A percentile compares a stretch with the other conserved stretches of the same genome.
Evolutionary conservation across 2,329 filamentous ascomycete species (phyloP).

Genomic region (Akanthomyces muscarius): DNA sequence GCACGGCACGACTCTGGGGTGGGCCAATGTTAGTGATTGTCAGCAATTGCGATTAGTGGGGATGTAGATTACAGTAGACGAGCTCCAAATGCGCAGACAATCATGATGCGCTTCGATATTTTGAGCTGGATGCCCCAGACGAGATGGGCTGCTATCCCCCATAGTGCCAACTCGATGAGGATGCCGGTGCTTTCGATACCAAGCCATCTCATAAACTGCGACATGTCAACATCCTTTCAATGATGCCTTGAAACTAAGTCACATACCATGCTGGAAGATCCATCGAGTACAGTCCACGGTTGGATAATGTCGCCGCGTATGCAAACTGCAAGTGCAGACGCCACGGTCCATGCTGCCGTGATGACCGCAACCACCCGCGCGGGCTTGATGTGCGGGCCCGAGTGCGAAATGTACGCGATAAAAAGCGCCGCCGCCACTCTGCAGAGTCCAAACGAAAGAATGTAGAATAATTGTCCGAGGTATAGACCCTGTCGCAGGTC

Average conservation of each 20-base stretch:
- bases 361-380: background rate
- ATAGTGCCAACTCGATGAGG: constrained; percentile 3
- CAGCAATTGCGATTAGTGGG: rapidly evolving
- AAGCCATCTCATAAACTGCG: constrained; percentile 2
- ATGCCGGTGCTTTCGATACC: background rate
- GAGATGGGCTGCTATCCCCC: constrained; percentile 1
- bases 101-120: background rate
- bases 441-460: constrained; percentile 6
- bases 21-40: background rate
- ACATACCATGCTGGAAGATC: background rate
- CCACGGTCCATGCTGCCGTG: background rate
- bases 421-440: constrained; percentile 1
- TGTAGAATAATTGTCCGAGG: constrained; percentile 4
- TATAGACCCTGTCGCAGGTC: background rate
- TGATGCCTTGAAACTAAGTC: too few species aligned
- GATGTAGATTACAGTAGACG: background rate
- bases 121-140: constrained; percentile 11
- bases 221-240: background rate
- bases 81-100: constrained; percentile 8
- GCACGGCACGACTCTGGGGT: constrained; percentile 1
- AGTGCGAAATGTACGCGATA: background rate
- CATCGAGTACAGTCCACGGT: background rate
- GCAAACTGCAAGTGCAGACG: background rate
- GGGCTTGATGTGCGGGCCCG: background rate
- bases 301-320: background rate